Evolutionary conservation across 2,329 filamentous ascomycete species (phyloP), one percentile per base, ranked within the genome.

Genomic region (Furcasterigmium sp.): DNA sequence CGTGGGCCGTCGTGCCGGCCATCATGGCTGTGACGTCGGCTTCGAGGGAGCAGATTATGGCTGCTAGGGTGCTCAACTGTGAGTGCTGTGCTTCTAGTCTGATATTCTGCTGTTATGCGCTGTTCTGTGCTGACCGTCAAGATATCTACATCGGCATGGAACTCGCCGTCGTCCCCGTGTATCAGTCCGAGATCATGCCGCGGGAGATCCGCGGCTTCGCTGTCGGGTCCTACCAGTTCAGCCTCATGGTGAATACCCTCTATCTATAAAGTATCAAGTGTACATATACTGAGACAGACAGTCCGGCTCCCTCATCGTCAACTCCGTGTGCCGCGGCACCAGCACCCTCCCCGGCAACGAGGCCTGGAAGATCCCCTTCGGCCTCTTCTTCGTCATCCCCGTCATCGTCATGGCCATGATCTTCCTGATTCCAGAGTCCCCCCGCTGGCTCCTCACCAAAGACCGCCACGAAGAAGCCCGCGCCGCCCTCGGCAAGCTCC

Each of bases 71-170:
- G 4, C 52, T 68, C 7, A 61, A 64, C 40, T 65, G 46, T 41
- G 34, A 9, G 39, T 2, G 11, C 28, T n/a, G n/a, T n/a, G n/a
- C n/a, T n/a, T n/a, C n/a, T n/a, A n/a, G n/a, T 37, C 14, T n/a
- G 6, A 13, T 11, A 13, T 11, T 8, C 8, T 5, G 4, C 3
- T 19, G 28, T 11, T 8, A 2, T 11, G 11, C 23, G 23, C 7
- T 11, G 14, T 8, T 21, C 1, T 7, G 17, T 18, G n/a, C 39
- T 46, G 32, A 46, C 13, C 15, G 7, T 1, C 8, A 23, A 42
- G 36, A 66, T 39, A 43, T 62, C 17, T 67, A 68, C 34, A 52
- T 67, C 23, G 65, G 65, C 13, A 66, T 65, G 56, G 63, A 68
- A 42, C 52, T 67, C 10, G 57, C 65, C 1, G 53, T 62, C 5